phyloP scores from a whole-genome alignment of 169 alveolate species.

The Eimeria acervulina region DNA sequence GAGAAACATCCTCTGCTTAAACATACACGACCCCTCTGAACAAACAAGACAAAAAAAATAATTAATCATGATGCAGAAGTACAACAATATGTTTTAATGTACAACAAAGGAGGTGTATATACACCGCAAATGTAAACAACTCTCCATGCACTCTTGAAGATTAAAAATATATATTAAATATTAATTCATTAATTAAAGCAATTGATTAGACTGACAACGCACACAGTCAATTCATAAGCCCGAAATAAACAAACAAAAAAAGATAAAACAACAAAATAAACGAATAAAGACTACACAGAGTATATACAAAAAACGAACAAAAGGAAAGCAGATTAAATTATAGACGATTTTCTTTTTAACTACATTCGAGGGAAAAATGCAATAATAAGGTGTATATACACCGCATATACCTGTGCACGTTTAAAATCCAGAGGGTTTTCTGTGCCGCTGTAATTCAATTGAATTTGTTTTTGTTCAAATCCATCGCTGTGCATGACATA shows the following conservation, averaged over 20 bases:
- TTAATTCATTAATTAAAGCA: neutral
- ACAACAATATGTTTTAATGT: too few relatives aligned
- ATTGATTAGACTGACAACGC: neutral
- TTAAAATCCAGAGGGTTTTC: neutral
- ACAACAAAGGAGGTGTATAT: too few relatives aligned
- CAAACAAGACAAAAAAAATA: neutral
- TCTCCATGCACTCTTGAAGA: neutral
- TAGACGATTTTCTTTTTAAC: too few relatives aligned
- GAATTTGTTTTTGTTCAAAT: conserved; percentile 4
- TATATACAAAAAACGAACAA: neutral
- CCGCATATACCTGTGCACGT: neutral
- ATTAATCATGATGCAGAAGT: too few relatives aligned
- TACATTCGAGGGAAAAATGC: too few relatives aligned
- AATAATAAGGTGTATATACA: neutral
- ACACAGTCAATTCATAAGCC: neutral
- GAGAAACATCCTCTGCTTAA: conserved; percentile 74
- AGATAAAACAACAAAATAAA: neutral
- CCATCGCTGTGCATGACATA: conserved; percentile 80
- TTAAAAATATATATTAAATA: neutral
- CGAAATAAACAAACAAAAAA: neutral
- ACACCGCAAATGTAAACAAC: neutral
- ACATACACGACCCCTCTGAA: neutral
- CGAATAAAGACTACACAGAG: neutral
- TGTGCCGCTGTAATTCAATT: conserved; percentile 23
- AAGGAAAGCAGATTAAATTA: too few relatives aligned